Evolutionary conservation across 2,329 filamentous ascomycete species (phyloP).

Genomic region (Ophiosphaerella korrae): DNA sequence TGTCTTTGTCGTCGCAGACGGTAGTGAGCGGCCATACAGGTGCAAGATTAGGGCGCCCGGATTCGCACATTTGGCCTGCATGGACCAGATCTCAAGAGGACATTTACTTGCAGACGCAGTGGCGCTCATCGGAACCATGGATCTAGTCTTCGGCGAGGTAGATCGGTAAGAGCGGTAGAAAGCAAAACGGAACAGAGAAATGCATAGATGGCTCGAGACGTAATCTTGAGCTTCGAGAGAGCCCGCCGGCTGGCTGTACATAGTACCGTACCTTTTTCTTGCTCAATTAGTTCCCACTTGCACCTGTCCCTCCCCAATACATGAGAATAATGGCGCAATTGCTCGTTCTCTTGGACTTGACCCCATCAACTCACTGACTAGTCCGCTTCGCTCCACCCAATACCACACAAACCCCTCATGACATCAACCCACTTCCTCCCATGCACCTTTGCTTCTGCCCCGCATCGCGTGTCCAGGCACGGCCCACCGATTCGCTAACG

Average conservation of each 20-base stretch:
- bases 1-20: constrained; percentile 94
- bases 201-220: constrained; percentile 7
- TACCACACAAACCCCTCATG: too few species aligned
- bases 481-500: too few species aligned
- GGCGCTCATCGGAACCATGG: constrained; percentile 75
- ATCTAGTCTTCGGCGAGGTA: constrained; percentile 46
- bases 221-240: constrained; percentile 1
- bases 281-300: too few species aligned
- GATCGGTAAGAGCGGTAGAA: constrained; percentile 2
- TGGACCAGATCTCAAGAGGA: constrained; percentile 90
- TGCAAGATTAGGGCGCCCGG: constrained; percentile 97
- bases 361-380: too few species aligned
- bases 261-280: constrained; percentile 30
- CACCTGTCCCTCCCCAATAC: too few species aligned
- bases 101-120: constrained; percentile 96
- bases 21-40: constrained; percentile 89
- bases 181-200: background rate
- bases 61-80: constrained; percentile 91
- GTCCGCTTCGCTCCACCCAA: too few species aligned
- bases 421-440: too few species aligned
- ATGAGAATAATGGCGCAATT: too few species aligned
- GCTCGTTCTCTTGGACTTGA: too few species aligned
- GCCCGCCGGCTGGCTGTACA: constrained; percentile 25
- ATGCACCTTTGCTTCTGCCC: too few species aligned
- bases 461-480: too few species aligned